Base-by-base conservation (phyloP, 768 basidiomycete genomes). In the Phaeotremella fagi region DNA sequence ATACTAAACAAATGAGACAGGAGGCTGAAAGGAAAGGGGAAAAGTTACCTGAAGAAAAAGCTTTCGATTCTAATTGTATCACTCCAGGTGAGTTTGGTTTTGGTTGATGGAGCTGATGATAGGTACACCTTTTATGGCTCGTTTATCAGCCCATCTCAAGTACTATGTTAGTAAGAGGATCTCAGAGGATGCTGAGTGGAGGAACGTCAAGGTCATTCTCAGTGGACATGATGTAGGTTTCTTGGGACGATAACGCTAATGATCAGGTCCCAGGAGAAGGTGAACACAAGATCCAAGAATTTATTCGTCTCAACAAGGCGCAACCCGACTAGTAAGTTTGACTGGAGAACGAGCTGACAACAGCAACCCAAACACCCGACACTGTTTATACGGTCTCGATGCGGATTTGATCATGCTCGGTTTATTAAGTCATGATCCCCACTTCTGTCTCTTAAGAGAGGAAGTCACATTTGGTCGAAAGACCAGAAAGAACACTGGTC, bases 241-340 rank as follows among this genome's bases (percentile, higher is more conserved):
- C 2, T 15, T 1, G 12, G 20, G 3, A 4, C 15, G 27, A 48
- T 60, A 37, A 57, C 50, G 11, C 14, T 12, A 7, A 23, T 15
- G 5, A 22, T 7, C 45, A 74, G 72, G 71, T 97, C 2, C 95
- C 95, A 0, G 95, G 95, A 61, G 95, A 99, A 76, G 95, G 95
- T 55, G 95, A 99, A 72, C 95, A 99, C 82, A 99, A 99, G 80
- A 92, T 99, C 63, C 97, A 98, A 88, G 95, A 97, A 73, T 99
- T 92, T 76, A 98, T 99, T 72, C 86, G 95, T 33, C 77, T 90
- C 56, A 85, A 87, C 48, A 87, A 92, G 63, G 92, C 95, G 26
- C 95, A 98, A 74, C 88, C 87, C 6, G 86, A 89, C 72, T 92
- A 98, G 69, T 66, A 36, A 24, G 64, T 53, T 14, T 12, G 18